Conservation (phyloP, 495 filamentous ascomycete species). For the Penicillium atrosanguineum region DNA sequence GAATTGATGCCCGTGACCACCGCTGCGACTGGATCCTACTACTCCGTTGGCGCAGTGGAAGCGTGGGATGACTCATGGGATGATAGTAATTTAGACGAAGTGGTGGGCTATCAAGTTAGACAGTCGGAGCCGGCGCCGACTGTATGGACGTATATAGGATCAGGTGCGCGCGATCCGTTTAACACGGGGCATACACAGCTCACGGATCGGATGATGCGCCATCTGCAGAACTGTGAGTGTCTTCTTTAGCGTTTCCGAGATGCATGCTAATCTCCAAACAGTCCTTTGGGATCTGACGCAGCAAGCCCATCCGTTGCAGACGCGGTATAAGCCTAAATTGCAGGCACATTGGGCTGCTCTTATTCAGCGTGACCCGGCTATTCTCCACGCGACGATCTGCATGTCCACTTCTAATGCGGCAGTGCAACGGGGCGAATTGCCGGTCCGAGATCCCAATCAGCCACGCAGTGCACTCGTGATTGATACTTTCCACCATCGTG, state of each 20-base stretch:
- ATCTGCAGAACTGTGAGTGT: constrained; percentile 42
- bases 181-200: constrained; percentile 40
- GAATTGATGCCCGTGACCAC: constrained; percentile 11
- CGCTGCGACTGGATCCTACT: constrained; percentile 4
- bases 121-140: neutral
- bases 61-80: constrained; percentile 12
- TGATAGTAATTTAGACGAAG: constrained; percentile 11
- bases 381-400: constrained; percentile 43
- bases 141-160: constrained; percentile 30
- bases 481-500: constrained; percentile 44
- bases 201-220: constrained; percentile 42
- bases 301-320: constrained; percentile 41
- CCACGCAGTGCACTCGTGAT: constrained; percentile 36
- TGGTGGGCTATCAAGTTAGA: constrained; percentile 10
- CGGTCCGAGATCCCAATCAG: constrained; percentile 36
- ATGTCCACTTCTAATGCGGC: constrained; percentile 43
- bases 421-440: constrained; percentile 37
- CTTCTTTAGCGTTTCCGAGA: neutral
- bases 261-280: constrained; percentile 18
- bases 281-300: constrained; percentile 43
- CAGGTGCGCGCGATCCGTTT: constrained; percentile 42
- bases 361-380: constrained; percentile 40
- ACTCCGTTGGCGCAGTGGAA: constrained; percentile 5
- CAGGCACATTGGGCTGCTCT: constrained; percentile 42
- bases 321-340: constrained; percentile 36